A percentile compares a stretch with the other conserved stretches of the same genome.
Evolutionary conservation across 2,329 filamentous ascomycete species (phyloP).

Genomic region (Fusarium sp.): DNA sequence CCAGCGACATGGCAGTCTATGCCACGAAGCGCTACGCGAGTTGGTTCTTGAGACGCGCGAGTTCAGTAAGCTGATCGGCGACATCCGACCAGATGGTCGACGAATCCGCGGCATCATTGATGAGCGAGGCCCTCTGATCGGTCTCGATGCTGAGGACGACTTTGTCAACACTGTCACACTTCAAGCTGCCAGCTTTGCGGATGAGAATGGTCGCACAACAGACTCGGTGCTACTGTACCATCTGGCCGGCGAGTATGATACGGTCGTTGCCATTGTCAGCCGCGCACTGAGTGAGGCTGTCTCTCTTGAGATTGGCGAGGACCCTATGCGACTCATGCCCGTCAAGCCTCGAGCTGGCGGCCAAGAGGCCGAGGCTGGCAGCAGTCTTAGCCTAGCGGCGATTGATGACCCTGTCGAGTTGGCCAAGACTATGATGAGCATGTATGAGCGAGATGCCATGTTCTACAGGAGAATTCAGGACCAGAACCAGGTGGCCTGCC

Average conservation of each 20-base stretch:
- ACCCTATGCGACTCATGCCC: constrained; percentile 79
- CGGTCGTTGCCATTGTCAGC: constrained; percentile 89
- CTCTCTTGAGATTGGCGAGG: constrained; percentile 83
- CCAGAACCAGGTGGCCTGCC: constrained; percentile 65
- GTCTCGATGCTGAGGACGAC: constrained; percentile 79
- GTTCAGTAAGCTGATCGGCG: constrained; percentile 91
- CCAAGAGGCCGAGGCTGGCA: constrained; percentile 54
- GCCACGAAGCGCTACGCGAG: constrained; percentile 91
- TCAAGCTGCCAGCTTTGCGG: constrained; percentile 89
- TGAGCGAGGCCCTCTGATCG: constrained; percentile 82
- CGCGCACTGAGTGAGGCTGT: constrained; percentile 90
- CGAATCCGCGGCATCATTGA: constrained; percentile 90
- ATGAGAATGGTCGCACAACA: constrained; percentile 91
- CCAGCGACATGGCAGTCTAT: constrained; percentile 79
- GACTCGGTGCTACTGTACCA: constrained; percentile 96
- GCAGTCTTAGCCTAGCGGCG: constrained; percentile 68
- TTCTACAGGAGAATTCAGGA: constrained; percentile 67
- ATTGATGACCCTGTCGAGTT: constrained; percentile 69
- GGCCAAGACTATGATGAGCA: constrained; percentile 68
- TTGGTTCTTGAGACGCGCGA: constrained; percentile 96
- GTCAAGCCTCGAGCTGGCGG: constrained; percentile 73
- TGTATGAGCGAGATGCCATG: constrained; percentile 69
- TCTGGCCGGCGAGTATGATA: constrained; percentile 93
- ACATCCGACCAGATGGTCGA: constrained; percentile 85
- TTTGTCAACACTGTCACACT: constrained; percentile 93